Conservation (phyloP, 495 filamentous ascomycete genomes). For the Neurospora terricola region DNA sequence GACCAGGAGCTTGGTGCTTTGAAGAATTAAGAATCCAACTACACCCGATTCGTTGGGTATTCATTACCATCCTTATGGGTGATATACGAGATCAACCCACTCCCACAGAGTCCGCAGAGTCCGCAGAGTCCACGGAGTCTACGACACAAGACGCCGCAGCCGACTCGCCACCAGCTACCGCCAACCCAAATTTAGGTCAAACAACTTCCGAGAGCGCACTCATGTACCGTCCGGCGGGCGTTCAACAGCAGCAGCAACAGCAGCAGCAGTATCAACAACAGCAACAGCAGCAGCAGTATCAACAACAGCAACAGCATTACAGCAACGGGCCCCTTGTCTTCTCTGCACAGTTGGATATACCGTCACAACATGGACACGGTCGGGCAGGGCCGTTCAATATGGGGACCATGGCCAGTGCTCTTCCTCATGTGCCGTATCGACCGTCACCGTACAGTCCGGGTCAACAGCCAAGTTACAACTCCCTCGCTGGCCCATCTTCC, state of each 20-base stretch:
- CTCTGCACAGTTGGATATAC: slow-evolving; percentile 28
- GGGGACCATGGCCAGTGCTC: slow-evolving; percentile 26
- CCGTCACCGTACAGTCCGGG: slow-evolving; percentile 21
- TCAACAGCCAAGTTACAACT: slow-evolving; percentile 28
- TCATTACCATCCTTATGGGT: not conserved
- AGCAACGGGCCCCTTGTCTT: slow-evolving; percentile 24
- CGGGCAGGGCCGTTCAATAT: slow-evolving; percentile 32
- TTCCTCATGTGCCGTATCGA: slow-evolving; percentile 30
- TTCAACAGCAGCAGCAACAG: slow-evolving; percentile 6
- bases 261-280: slow-evolving; percentile 12
- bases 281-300: slow-evolving; percentile 12
- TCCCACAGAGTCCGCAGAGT: not conserved
- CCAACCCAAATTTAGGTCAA: not conserved
- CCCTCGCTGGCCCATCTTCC: slow-evolving; percentile 26
- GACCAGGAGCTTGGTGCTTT: not conserved
- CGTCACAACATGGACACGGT: slow-evolving; percentile 18
- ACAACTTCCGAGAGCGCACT: not conserved
- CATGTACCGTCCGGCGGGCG: not conserved
- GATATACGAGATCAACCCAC: not conserved
- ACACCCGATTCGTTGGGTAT: not conserved
- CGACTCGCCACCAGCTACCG: slow-evolving; percentile 3
- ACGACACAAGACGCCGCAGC: not conserved
- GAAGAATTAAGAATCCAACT: not conserved
- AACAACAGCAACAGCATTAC: slow-evolving; percentile 19
- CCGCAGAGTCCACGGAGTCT: not conserved